These are phyloP conservation scores for Fusarium drepaniforme DNA, from an alignment of 2,329 filamentous ascomycete species.

Conservation along the genomic window DNA sequence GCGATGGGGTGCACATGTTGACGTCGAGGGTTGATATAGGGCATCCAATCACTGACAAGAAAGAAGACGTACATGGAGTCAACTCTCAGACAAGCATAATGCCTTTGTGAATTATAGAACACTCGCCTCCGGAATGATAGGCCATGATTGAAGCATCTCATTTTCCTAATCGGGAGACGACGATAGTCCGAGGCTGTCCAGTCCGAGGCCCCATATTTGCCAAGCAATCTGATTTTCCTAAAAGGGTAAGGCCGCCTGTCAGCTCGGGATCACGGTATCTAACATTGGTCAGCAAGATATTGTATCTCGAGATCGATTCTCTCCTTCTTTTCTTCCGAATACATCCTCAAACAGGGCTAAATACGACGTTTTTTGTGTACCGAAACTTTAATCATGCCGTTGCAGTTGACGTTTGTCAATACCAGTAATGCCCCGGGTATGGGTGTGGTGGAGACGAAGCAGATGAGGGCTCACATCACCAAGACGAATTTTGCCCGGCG, in stretches of 20 bases:
- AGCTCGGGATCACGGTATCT: neutral
- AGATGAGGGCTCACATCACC: slow-evolving; percentile 37
- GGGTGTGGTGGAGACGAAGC: slow-evolving; percentile 14
- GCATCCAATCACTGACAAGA: neutral
- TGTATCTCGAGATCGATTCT: neutral
- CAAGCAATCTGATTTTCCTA: slow-evolving; percentile 34
- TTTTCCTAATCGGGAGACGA: slow-evolving; percentile 20
- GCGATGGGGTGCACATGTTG: neutral
- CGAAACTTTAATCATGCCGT: slow-evolving; percentile 1
- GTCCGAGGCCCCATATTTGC: neutral
- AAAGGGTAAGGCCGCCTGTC: slow-evolving; percentile 8
- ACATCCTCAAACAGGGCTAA: neutral
- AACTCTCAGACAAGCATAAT: neutral
- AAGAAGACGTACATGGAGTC: neutral
- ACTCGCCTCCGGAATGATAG: neutral
- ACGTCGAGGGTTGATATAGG: neutral
- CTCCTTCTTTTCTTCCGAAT: neutral
- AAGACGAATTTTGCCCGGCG: slow-evolving; percentile 32
- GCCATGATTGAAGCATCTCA: slow-evolving; percentile 4
- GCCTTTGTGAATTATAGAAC: neutral
- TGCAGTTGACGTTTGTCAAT: slow-evolving; percentile 34
- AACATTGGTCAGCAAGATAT: neutral
- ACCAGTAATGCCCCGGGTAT: slow-evolving; percentile 25
- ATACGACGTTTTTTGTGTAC: too few relatives aligned
- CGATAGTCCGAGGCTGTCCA: neutral